These are phyloP conservation scores for Acanthamoeba lenticulata DNA, from an alignment of 208 protist genomes.

Conservation along the genomic window DNA sequence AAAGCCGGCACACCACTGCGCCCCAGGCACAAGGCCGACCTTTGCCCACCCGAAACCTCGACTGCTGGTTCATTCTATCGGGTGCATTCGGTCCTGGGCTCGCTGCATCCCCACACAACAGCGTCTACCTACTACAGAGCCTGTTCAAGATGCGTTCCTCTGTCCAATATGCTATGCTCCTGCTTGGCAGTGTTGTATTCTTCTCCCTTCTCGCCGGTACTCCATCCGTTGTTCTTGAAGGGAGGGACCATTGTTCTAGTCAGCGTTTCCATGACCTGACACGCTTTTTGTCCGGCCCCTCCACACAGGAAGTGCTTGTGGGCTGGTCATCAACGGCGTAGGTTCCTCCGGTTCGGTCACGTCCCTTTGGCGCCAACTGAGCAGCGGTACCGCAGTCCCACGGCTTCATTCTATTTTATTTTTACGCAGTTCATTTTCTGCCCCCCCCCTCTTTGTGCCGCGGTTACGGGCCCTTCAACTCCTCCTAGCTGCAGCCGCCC, in stretches of 20 bases:
- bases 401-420: background rate
- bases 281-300: background rate
- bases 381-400: background rate
- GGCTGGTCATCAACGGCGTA: background rate
- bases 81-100: no score
- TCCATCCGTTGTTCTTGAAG: background rate
- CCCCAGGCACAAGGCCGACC: no score
- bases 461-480: background rate
- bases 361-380: slow-evolving; percentile 4
- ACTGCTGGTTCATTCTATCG: no score
- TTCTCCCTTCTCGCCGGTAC: background rate
- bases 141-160: no score
- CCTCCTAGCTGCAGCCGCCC: background rate
- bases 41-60: no score
- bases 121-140: background rate
- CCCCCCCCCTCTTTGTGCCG: background rate
- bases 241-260: background rate
- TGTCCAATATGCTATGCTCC: no score
- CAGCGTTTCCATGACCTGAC: background rate
- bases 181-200: background rate
- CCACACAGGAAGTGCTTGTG: background rate
- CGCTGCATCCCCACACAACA: background rate
- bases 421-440: background rate
- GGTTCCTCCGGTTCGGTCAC: slow-evolving; percentile 12
- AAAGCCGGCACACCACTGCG: no score